Conservation (phyloP, 2,329 filamentous ascomycete species). For the Colletotrichum navitas region DNA sequence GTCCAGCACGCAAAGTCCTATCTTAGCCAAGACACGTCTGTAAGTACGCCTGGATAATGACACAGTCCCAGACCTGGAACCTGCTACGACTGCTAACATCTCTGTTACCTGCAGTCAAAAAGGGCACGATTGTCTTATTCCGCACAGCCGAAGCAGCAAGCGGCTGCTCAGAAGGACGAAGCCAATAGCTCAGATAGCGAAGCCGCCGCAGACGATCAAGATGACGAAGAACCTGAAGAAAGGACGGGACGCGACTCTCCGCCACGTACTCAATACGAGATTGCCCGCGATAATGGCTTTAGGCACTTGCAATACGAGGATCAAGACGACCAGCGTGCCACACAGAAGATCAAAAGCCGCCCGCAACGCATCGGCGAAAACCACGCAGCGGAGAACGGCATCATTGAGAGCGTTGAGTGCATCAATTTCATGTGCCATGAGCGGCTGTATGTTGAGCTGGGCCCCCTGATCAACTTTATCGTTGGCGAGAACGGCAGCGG, state of each 20-base stretch:
- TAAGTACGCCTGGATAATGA: conserved; percentile 47
- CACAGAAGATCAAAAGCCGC: conserved; percentile 70
- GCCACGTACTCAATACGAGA: conserved; percentile 71
- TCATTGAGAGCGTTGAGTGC: conserved; percentile 88
- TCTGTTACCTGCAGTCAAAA: conserved; percentile 47
- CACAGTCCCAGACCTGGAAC: background rate
- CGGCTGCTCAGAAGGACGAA: conserved; percentile 35
- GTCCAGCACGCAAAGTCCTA: conserved; percentile 58
- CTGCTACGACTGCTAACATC: background rate
- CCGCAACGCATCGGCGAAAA: conserved; percentile 72
- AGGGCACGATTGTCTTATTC: conserved; percentile 51
- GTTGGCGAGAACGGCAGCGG: conserved; percentile 98
- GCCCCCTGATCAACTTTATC: conserved; percentile 97
- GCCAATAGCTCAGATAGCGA: conserved; percentile 43
- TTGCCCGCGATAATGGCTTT: conserved; percentile 70
- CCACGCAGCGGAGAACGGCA: conserved; percentile 82
- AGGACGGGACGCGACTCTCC: conserved; percentile 51
- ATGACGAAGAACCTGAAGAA: conserved; percentile 48
- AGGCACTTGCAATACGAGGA: conserved; percentile 68
- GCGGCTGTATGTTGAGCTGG: conserved; percentile 84
- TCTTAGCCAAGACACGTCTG: conserved; percentile 54
- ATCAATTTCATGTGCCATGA: conserved; percentile 97
- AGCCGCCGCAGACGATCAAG: conserved; percentile 49
- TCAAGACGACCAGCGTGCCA: conserved; percentile 72
- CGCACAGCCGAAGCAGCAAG: conserved; percentile 38